These are phyloP conservation scores for Colletotrichum lupini DNA, from an alignment of 2,329 filamentous ascomycete genomes.

Conservation along the genomic window DNA sequence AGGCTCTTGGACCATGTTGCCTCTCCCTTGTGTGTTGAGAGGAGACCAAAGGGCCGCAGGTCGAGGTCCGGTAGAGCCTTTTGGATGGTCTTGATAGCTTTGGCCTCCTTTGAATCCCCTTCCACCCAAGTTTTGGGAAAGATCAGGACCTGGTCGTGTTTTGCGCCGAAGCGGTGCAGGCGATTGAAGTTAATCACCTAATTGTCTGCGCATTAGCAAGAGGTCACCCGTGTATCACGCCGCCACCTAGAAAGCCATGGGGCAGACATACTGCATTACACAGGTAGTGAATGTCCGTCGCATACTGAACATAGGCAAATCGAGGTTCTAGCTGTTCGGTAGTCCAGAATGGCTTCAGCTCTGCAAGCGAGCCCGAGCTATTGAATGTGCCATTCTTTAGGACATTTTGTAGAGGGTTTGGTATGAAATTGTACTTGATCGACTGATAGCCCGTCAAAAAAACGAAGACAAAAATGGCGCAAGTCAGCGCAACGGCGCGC, in stretches of 20 bases:
- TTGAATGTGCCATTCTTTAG: not conserved
- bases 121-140: slow-evolving; percentile 48
- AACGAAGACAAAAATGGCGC: not conserved
- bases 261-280: slow-evolving; percentile 52
- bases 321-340: slow-evolving; percentile 33
- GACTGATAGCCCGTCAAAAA: slow-evolving; percentile 9
- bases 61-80: slow-evolving; percentile 10
- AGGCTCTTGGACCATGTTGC: slow-evolving; percentile 72
- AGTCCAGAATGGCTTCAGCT: not conserved
- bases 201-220: not conserved
- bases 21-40: slow-evolving; percentile 25
- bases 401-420: not conserved
- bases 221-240: too few relatives aligned
- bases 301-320: slow-evolving; percentile 63
- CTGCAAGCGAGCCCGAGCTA: not conserved
- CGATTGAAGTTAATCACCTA: slow-evolving; percentile 60
- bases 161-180: slow-evolving; percentile 53
- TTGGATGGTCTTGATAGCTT: slow-evolving; percentile 7
- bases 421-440: not conserved
- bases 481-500: slow-evolving; percentile 14
- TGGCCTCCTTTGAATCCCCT: slow-evolving; percentile 15
- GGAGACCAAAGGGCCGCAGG: slow-evolving; percentile 20
- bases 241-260: too few relatives aligned
- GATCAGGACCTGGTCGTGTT: slow-evolving; percentile 57
- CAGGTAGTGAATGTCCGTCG: slow-evolving; percentile 57